A percentile compares a stretch with the other conserved stretches of the same genome.
Conservation (phyloP, 2,329 filamentous ascomycete genomes). For the Cytospora schulzeri region DNA sequence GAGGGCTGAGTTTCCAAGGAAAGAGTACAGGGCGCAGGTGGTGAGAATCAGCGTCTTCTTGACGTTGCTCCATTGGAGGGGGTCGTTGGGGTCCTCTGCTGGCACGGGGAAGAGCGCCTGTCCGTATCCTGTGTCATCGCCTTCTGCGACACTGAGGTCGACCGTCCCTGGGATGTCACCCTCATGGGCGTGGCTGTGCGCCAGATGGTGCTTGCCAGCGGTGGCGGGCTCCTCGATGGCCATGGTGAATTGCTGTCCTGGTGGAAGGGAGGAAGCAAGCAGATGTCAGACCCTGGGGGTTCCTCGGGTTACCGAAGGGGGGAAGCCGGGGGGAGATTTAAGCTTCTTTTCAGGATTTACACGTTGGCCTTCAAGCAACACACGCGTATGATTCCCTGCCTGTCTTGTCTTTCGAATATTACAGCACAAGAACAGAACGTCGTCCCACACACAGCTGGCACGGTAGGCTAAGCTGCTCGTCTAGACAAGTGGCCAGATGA, state of each 20-base stretch:
- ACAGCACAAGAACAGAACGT: not conserved
- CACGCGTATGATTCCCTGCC: not conserved
- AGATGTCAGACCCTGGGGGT: too few relatives aligned
- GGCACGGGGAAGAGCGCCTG: conserved; percentile 64
- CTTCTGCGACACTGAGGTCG: conserved; percentile 44
- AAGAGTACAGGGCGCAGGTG: conserved; percentile 57
- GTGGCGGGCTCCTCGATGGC: not conserved
- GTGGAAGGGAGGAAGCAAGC: not conserved
- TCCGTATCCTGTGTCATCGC: conserved; percentile 56
- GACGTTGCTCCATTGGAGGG: conserved; percentile 55
- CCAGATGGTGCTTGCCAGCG: not conserved
- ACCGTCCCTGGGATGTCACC: conserved; percentile 59
- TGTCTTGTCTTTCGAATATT: not conserved
- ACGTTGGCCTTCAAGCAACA: not conserved
- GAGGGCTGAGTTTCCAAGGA: conserved; percentile 59
- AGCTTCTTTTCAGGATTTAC: not conserved
- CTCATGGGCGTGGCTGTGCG: conserved; percentile 55
- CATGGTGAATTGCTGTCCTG: not conserved
- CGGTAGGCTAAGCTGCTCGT: not conserved
- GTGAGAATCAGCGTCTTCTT: conserved; percentile 61
- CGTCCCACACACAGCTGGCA: not conserved
- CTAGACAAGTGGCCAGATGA: not conserved
- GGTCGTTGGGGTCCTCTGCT: conserved; percentile 63
- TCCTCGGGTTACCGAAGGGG: not conserved
- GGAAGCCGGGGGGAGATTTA: not conserved